Percentiles rank a stretch among this genome's conserved stretches.
Conservation (phyloP, 2,329 filamentous ascomycete genomes). For the Lasiodiplodia hormozganensis region DNA sequence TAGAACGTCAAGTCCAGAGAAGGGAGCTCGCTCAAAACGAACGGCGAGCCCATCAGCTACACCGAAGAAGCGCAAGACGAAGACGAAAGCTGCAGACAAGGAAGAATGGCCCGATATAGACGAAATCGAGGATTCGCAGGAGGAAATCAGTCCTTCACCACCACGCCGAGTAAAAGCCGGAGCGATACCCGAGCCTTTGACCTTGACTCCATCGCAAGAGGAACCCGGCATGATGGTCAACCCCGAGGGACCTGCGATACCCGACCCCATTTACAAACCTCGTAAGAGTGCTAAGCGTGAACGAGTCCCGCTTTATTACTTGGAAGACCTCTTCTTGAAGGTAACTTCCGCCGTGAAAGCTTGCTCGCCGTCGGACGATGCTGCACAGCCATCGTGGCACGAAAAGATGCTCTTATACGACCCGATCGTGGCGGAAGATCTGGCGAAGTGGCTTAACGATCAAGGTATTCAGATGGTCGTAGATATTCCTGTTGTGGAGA, state of each 20-base stretch:
- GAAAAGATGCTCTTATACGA: slow-evolving; percentile 96
- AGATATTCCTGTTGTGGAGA: slow-evolving; percentile 51
- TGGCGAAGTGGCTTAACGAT: slow-evolving; percentile 79
- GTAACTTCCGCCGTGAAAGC: slow-evolving; percentile 58
- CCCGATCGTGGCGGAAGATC: slow-evolving; percentile 84
- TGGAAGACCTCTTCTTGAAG: slow-evolving; percentile 47
- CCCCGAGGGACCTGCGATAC: not conserved
- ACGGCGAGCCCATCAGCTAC: not conserved
- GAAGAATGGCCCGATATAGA: slow-evolving; percentile 42
- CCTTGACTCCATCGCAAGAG: slow-evolving; percentile 29
- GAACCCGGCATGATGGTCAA: not conserved
- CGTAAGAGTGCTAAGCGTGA: not conserved
- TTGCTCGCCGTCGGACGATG: slow-evolving; percentile 48
- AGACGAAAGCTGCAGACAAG: not conserved
- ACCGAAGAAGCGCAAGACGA: not conserved
- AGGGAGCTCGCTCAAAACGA: not conserved
- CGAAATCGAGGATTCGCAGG: slow-evolving; percentile 49
- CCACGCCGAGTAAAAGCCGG: slow-evolving; percentile 36
- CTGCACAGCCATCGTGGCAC: slow-evolving; percentile 71
- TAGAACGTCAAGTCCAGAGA: not conserved
- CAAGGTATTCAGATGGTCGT: slow-evolving; percentile 54
- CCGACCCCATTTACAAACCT: not conserved
- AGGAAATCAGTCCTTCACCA: slow-evolving; percentile 43
- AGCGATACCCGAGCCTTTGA: slow-evolving; percentile 30
- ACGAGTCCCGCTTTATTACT: not conserved